Conservation (phyloP, 2,329 filamentous ascomycete species). For the Didymella keratinophila region DNA sequence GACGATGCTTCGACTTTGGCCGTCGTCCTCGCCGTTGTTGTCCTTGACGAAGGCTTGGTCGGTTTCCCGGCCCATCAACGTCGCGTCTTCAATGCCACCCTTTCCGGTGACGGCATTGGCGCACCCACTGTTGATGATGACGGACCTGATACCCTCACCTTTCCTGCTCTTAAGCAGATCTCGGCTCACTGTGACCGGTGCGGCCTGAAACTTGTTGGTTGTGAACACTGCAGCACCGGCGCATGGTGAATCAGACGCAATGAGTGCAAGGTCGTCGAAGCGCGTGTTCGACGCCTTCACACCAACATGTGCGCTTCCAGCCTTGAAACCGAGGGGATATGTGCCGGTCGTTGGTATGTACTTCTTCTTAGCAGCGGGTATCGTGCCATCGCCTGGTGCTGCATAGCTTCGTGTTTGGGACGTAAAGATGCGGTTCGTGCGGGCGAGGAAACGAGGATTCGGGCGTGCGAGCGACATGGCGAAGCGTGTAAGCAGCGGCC, state of each 20-base stretch:
- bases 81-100: constrained; percentile 87
- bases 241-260: constrained; percentile 86
- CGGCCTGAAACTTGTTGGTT: constrained; percentile 97
- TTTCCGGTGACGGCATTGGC: constrained; percentile 96
- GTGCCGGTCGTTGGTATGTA: constrained; percentile 85
- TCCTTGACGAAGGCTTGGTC: constrained; percentile 66
- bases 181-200: constrained; percentile 86
- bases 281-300: constrained; percentile 93
- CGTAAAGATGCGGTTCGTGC: constrained; percentile 34
- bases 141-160: constrained; percentile 75
- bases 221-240: constrained; percentile 93
- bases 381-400: constrained; percentile 63
- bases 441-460: constrained; percentile 39
- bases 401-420: constrained; percentile 64
- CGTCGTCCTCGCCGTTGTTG: constrained; percentile 50
- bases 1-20: constrained; percentile 74
- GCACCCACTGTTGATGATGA: constrained; percentile 94
- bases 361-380: constrained; percentile 85
- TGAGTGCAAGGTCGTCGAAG: constrained; percentile 87
- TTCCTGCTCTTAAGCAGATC: constrained; percentile 71
- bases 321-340: constrained; percentile 89
- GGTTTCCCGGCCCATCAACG: constrained; percentile 79
- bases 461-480: constrained; percentile 46
- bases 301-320: constrained; percentile 86
- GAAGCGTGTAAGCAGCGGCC: not conserved